These are phyloP conservation scores for Saturnispora kantuleensis DNA, from an alignment of 805 yeast species.

Conservation along the genomic window DNA sequence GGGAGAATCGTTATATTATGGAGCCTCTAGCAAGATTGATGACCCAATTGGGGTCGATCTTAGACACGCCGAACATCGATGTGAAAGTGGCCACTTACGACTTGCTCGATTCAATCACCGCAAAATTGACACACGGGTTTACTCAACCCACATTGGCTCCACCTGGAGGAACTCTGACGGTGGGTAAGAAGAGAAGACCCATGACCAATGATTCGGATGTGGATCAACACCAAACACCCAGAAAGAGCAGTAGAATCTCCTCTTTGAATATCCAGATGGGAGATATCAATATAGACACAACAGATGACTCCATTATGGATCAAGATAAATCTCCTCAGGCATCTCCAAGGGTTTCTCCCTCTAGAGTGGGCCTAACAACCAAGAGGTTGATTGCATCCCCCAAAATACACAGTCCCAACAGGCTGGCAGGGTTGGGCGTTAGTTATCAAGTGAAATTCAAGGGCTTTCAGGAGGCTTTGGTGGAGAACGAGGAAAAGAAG, in stretches of 20 bases:
- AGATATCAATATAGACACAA: conserved; percentile 5
- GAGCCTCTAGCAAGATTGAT: conserved; percentile 7
- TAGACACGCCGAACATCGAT: neutral
- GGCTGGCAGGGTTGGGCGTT: conserved; percentile 15
- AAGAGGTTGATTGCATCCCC: conserved; percentile 14
- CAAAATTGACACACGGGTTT: neutral
- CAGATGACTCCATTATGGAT: conserved; percentile 1
- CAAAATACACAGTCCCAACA: conserved; percentile 13
- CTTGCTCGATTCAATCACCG: neutral
- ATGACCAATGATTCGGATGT: neutral
- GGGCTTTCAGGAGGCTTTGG: neutral
- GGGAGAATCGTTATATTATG: neutral
- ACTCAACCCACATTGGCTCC: neutral
- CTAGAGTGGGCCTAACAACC: conserved; percentile 8
- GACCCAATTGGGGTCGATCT: neutral
- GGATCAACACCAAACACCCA: conserved; percentile 1
- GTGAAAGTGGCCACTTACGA: conserved; percentile 2
- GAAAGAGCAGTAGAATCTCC: conserved; percentile 10
- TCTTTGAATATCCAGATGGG: conserved; percentile 12
- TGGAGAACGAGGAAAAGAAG: too few species aligned
- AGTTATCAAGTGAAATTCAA: conserved; percentile 4
- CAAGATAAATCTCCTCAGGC: neutral
- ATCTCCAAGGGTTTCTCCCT: neutral
- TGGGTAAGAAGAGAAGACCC: neutral
- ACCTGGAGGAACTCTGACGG: neutral